phyloP scores from a whole-genome alignment of 1,139 yeast genomes.

The Magnusiomyces tetraspermus region DNA sequence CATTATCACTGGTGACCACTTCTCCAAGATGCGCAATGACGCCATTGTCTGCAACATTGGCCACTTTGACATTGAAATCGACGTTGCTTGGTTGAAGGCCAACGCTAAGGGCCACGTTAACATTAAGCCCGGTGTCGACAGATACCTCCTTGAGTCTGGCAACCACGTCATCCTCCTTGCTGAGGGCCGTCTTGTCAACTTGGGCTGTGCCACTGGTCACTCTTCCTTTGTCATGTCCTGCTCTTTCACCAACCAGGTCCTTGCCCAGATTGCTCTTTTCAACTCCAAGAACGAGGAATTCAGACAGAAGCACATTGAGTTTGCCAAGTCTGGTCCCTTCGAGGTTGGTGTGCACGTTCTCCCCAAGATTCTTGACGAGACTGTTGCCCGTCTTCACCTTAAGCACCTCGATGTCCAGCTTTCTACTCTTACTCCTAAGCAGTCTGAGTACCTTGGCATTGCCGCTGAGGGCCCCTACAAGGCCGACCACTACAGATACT shows the following conservation, averaged over 20 bases:
- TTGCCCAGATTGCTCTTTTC: constrained; percentile 98
- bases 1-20: constrained; percentile 85
- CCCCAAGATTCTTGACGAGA: constrained; percentile 98
- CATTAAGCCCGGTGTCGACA: constrained; percentile 99
- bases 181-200: constrained; percentile 98
- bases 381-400: constrained; percentile 96
- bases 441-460: constrained; percentile 92
- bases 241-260: constrained; percentile 98
- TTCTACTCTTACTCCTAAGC: constrained; percentile 65
- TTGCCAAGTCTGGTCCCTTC: constrained; percentile 87
- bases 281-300: constrained; percentile 76
- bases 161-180: constrained; percentile 95
- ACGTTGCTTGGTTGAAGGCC: constrained; percentile 94
- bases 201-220: constrained; percentile 99
- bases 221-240: constrained; percentile 99
- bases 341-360: constrained; percentile 88
- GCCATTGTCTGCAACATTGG: constrained; percentile 99
- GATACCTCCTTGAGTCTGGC: constrained; percentile 84
- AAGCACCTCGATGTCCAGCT: constrained; percentile 90
- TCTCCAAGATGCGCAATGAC: constrained; percentile 92
- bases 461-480: constrained; percentile 96
- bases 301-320: constrained; percentile 79
- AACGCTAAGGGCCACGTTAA: constrained; percentile 85
- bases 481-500: constrained; percentile 98
- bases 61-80: constrained; percentile 98